These are phyloP conservation scores for Cyclotella kingstonii DNA, from an alignment of 108 stramenopile genomes.

Conservation along the genomic window DNA sequence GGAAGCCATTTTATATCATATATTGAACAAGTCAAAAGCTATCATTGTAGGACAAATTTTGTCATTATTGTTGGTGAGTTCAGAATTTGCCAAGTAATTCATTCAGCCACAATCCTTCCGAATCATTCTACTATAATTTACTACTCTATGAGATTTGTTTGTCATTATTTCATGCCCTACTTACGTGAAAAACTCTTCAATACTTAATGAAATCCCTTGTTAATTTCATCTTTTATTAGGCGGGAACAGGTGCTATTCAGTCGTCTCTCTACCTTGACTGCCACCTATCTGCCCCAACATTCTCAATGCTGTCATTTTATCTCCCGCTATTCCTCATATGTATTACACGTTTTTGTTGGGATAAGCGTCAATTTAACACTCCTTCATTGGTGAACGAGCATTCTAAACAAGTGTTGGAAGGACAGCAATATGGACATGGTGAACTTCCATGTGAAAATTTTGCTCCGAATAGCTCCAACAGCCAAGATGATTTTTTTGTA, in stretches of 20 bases:
- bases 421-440: not conserved
- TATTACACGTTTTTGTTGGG: slow-evolving; percentile 11
- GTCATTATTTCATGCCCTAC: no score
- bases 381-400: slow-evolving; percentile 1
- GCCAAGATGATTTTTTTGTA: no score
- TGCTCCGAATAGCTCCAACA: no score
- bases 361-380: not conserved
- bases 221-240: not conserved
- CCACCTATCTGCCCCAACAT: slow-evolving; percentile 56
- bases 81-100: not conserved
- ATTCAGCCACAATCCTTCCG: not conserved
- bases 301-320: slow-evolving; percentile 58
- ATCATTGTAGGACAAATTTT: slow-evolving; percentile 35
- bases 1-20: slow-evolving; percentile 11
- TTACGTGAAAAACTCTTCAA: no score
- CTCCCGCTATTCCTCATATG: slow-evolving; percentile 38
- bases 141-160: no score
- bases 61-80: slow-evolving; percentile 31
- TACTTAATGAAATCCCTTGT: not conserved
- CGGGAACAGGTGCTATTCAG: slow-evolving; percentile 44
- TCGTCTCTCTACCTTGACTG: slow-evolving; percentile 66
- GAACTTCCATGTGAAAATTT: slow-evolving; percentile 1
- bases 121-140: not conserved
- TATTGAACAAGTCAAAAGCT: slow-evolving; percentile 24
- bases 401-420: not conserved